These are phyloP conservation scores for Euphorbia schlechtendalii DNA, from an alignment of 441 rosid genomes.

Conservation along the genomic window DNA sequence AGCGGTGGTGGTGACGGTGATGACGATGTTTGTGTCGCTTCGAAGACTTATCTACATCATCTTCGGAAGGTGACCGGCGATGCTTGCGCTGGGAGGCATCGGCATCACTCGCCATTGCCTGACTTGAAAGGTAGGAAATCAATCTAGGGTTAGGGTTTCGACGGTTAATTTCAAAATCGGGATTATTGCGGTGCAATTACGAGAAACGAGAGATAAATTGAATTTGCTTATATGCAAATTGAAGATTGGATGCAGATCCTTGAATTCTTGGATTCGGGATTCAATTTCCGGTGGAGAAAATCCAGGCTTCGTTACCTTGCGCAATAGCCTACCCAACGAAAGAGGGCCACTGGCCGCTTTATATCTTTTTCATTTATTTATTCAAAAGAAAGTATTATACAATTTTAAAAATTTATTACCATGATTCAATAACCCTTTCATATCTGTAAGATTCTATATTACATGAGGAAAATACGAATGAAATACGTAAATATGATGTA, in stretches of 20 bases:
- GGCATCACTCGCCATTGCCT: conserved; percentile 55
- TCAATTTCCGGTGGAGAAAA: neutral
- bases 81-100: conserved; percentile 73
- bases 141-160: conserved; percentile 49
- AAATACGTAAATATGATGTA: no score
- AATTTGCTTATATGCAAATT: neutral
- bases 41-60: conserved; percentile 56
- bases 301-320: neutral
- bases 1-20: conserved; percentile 53
- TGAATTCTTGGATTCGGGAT: neutral
- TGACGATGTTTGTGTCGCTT: conserved; percentile 86
- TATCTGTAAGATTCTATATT: no score
- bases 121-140: conserved; percentile 10
- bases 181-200: neutral
- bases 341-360: no score
- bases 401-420: no score
- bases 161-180: neutral
- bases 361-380: no score
- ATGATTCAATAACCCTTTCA: no score
- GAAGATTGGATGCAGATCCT: neutral
- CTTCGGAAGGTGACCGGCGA: conserved; percentile 46
- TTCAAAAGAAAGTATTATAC: no score
- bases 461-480: no score
- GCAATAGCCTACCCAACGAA: no score
- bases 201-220: neutral